Base-by-base conservation (phyloP, 2,329 filamentous ascomycete genomes). In the Acrocalymma vagum region DNA sequence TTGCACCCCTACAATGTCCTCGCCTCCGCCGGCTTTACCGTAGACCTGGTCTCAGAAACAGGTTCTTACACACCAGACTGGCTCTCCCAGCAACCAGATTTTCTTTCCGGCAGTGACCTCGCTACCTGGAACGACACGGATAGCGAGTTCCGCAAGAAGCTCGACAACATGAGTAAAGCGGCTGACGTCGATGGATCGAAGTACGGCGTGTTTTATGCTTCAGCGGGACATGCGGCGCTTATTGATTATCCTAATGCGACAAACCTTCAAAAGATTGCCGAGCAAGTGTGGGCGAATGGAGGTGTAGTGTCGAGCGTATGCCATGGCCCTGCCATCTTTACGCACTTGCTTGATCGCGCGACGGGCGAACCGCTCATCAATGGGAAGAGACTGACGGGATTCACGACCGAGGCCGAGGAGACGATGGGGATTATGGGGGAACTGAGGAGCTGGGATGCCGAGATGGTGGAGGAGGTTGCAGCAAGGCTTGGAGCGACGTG, bases 1-100 rank as follows among this genome's bases (percentile, higher is more conserved):
- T 65, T 78, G 6, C 75, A 78, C 45, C 75, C 76, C 1, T 78
- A 65, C 66, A 72, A 76, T 13, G 74, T 76, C 15, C 65, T 78
- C 41, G 50, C 42, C 15, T 40, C 42, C n/a, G 73, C 74, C 4
- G 76, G 74, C 10, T 76, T 78, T 52, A 71, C 75, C 38, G 74
- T 77, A 32, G 74, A 78, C 45, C 63, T 78, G 18, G 67, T 68
- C 14, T 76, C 74, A 5, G 75, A 78, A 48, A 76, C 68, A 4
- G 74, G 76, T 24, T 64, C 43, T 2, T 78, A 73, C 54, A 67
- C 57, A 0, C 60, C 71, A 1, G 75, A 78, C 55, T 75, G 72
- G 73, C 66, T 77, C 14, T 73, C 68, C 9, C 62, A 69, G 30
- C 68, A 73, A 40, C 60, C 64, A 1, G 72, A 74, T 33, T 77